Evolutionary conservation across 2,329 filamentous ascomycete species (phyloP), one percentile per base, ranked within the genome.

Genomic region (Stemphylium vesicarium): DNA sequence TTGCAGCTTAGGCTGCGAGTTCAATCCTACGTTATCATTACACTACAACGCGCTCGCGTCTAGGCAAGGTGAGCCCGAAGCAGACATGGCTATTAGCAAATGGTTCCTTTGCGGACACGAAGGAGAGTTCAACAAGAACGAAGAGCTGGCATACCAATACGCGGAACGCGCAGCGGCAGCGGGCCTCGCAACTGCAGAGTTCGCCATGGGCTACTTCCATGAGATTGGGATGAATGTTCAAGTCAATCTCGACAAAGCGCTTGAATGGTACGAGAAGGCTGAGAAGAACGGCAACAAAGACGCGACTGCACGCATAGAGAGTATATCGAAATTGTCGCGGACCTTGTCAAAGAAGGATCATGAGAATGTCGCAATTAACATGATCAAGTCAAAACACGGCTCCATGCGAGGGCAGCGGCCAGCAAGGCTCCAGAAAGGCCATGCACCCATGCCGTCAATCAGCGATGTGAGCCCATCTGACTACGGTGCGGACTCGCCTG

Each of bases 91-190:
- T 24, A 92, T 99, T 57, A 98, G 94, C 77, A 95, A 96, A 76
- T 99, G 95, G 95, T 99, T 98, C 72, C 82, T 99, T 24, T 98
- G 96, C 69, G 95, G 95, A 2, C 93, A 95, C 62, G 94, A 98
- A 64, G 89, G 89, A 18, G 83, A 96, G 6, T 97, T 99, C 71
- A 85, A 91, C 56, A 98, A 98, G 82, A 98, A 97, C 69, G 95
- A 99, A 76, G 90, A 94, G 72, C 80, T 98, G 43, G 94, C 95
- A 6, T 99, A 91, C 77, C 89, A 87, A 46, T 98, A 96, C 71
- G 95, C 95, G 1, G 86, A 94, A 66, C 86, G 94, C 63, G 95
- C 95, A 10, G 94, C 95, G 8, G 82, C 86, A 45, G 85, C 87
- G 35, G 92, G 92, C 50, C 83, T 98, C 43, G 84, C 92, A 0